phyloP scores from a whole-genome alignment of 148 eudicot species.

The Camellia granthamiana region DNA sequence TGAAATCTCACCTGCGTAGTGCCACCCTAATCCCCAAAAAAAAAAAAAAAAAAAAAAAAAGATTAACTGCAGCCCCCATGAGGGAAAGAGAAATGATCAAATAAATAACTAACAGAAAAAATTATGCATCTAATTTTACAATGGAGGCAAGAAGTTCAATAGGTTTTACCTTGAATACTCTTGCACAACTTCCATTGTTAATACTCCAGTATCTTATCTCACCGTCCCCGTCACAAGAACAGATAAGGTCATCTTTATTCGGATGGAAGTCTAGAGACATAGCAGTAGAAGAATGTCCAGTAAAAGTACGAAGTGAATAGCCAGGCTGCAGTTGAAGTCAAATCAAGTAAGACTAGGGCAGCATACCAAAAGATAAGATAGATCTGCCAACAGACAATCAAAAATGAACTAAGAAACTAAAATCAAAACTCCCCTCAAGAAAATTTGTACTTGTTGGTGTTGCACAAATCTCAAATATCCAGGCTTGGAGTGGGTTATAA shows the following conservation, averaged over 20 bases:
- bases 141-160: background rate
- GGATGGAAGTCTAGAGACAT: conserved; percentile 85
- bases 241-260: conserved; percentile 70
- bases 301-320: conserved; percentile 68
- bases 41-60: background rate
- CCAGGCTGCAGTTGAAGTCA: conserved; percentile 54
- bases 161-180: conserved; percentile 59
- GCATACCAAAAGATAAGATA: background rate
- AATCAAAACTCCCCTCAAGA: background rate
- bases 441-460: background rate
- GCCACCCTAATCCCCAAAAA: conserved; percentile 49
- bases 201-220: conserved; percentile 87
- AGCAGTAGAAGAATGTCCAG: conserved; percentile 72
- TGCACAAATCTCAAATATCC: background rate
- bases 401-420: background rate
- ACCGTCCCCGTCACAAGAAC: conserved; percentile 83
- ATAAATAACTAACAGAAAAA: background rate
- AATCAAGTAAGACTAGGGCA: background rate
- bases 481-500: background rate
- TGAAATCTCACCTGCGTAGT: conserved; percentile 75
- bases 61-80: background rate
- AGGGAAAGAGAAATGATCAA: background rate
- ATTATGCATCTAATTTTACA: background rate
- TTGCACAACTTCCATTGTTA: conserved; percentile 53
- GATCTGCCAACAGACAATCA: background rate